phyloP scores from a whole-genome alignment of 495 filamentous ascomycete genomes.

The Pseudoneurospora amorphoporcata region DNA sequence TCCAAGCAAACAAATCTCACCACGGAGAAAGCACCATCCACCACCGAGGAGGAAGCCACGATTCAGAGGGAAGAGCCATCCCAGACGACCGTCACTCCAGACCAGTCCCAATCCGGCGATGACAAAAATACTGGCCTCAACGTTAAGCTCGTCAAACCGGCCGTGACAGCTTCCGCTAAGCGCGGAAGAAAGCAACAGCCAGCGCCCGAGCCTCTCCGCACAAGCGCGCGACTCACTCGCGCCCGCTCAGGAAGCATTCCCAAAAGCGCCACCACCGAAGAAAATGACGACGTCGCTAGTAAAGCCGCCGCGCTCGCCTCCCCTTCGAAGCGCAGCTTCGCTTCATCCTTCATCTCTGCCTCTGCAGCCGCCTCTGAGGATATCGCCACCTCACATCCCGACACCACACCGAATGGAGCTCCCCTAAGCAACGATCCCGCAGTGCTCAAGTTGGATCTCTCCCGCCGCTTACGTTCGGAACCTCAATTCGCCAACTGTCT shows the following conservation, averaged over 20 bases:
- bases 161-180: slow-evolving; percentile 16
- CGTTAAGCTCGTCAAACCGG: slow-evolving; percentile 24
- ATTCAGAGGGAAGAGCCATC: neutral
- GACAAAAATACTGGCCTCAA: slow-evolving; percentile 18
- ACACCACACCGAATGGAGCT: neutral
- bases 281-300: slow-evolving; percentile 11
- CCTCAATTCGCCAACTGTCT: slow-evolving; percentile 58
- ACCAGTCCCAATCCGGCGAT: neutral
- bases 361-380: neutral
- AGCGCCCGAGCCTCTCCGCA: slow-evolving; percentile 16
- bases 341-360: slow-evolving; percentile 14
- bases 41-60: slow-evolving; percentile 13
- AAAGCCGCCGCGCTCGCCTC: slow-evolving; percentile 6
- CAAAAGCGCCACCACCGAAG: slow-evolving; percentile 9
- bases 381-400: neutral
- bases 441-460: slow-evolving; percentile 27
- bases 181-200: slow-evolving; percentile 9
- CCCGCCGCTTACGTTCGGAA: slow-evolving; percentile 45
- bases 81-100: neutral
- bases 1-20: neutral
- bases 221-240: slow-evolving; percentile 12
- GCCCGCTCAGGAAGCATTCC: slow-evolving; percentile 18
- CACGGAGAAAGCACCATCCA: no score
- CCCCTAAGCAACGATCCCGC: slow-evolving; percentile 11
- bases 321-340: slow-evolving; percentile 7